A percentile compares a stretch with the other conserved stretches of the same genome.
Evolutionary conservation across 768 basidiomycete genomes (phyloP).

Genomic region (Boletus rex-veris): DNA sequence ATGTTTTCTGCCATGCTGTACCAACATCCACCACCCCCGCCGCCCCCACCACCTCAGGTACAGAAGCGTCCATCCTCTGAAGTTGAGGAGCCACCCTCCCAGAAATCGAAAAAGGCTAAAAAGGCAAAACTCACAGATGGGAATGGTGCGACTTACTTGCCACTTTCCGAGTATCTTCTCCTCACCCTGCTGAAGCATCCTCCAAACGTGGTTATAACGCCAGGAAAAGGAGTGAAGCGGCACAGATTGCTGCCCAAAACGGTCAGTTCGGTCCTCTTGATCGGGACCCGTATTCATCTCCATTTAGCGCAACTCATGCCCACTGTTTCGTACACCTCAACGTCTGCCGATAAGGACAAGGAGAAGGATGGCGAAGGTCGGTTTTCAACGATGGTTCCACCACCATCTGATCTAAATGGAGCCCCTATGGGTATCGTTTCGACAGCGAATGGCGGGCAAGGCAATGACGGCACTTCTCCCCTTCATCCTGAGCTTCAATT

Average conservation of each 20-base stretch:
- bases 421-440: constrained; percentile 31
- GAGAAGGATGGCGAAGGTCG: constrained; percentile 41
- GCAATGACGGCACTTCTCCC: constrained; percentile 29
- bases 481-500: constrained; percentile 69
- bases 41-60: constrained; percentile 25
- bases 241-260: constrained; percentile 60
- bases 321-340: constrained; percentile 40
- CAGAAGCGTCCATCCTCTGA: constrained; percentile 39
- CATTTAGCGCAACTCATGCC: constrained; percentile 44
- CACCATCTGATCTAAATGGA: constrained; percentile 7
- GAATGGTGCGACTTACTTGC: constrained; percentile 26
- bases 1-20: constrained; percentile 30
- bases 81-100: constrained; percentile 39
- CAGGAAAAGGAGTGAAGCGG: constrained; percentile 71
- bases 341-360: constrained; percentile 41
- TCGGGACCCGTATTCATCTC: constrained; percentile 13
- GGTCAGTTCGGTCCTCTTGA: constrained; percentile 38
- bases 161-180: constrained; percentile 5
- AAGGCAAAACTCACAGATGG: constrained; percentile 36
- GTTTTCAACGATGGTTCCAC: constrained; percentile 9
- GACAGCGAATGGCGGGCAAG: constrained; percentile 29
- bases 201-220: constrained; percentile 67
- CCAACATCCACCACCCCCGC: constrained; percentile 26
- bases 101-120: constrained; percentile 48
- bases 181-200: constrained; percentile 27